These are phyloP conservation scores for Citrus hindsii DNA, from an alignment of 345 rosid species.

Conservation along the genomic window DNA sequence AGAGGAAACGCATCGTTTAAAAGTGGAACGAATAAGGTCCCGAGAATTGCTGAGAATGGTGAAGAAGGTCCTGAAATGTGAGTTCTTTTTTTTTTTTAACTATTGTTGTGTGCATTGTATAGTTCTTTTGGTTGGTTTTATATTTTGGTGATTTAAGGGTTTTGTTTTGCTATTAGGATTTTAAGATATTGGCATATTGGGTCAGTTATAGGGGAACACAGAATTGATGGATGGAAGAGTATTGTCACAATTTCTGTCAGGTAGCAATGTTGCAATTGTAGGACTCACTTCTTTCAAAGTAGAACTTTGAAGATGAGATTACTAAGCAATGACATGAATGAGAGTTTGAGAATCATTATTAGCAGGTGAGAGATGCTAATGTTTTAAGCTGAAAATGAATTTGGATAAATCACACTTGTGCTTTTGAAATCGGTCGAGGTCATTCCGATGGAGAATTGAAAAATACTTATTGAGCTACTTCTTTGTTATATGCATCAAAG, in stretches of 20 bases:
- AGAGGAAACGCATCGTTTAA: constrained; percentile 93
- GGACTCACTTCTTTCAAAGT: not conserved
- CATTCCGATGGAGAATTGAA: not conserved
- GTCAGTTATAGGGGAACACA: not conserved
- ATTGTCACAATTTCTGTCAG: not conserved
- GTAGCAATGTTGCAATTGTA: not conserved
- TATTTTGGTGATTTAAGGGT: not conserved
- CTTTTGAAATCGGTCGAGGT: not conserved
- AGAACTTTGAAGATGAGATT: not conserved
- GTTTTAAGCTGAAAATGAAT: not conserved
- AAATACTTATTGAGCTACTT: not conserved
- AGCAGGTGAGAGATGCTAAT: not conserved
- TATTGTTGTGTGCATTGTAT: not conserved
- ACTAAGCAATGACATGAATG: not conserved
- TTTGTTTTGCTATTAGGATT: not conserved
- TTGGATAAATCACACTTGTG: not conserved
- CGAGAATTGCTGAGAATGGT: constrained; percentile 91
- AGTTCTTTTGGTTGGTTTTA: not conserved
- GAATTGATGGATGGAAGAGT: not conserved
- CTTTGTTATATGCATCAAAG: not conserved
- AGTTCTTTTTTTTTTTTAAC: constrained; percentile 25
- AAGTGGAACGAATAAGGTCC: constrained; percentile 75
- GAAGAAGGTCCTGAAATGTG: constrained; percentile 97
- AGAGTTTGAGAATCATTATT: not conserved
- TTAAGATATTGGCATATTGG: not conserved